Base-by-base conservation (phyloP, 306 rosid genomes). In the Casuarina cunninghamiana region DNA sequence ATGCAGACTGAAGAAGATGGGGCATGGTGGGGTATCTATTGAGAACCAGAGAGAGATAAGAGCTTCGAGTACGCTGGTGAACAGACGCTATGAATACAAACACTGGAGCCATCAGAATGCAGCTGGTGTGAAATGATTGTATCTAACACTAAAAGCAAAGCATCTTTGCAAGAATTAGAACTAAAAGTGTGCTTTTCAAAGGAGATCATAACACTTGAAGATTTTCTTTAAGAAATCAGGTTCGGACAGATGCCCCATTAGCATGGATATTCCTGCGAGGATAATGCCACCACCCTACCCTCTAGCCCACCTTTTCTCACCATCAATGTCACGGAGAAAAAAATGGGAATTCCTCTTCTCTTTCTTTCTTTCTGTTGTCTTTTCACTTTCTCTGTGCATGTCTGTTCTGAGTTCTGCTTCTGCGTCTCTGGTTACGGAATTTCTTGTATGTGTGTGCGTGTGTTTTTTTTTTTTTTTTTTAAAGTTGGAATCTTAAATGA, bases 151-250 rank as follows among this genome's bases (percentile, higher is more conserved):
- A 61, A 46, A 75, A 26, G 32, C 45, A 68, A 75, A 75, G 78
- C 72, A 75, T 8, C 60, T 75, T 62, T 16, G 10, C 3, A 46
- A 75, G 61, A 49, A 46, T 62, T 62, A 62, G 57, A 45, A 75
- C 49, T 54, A 42, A 57, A 74, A 74, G 57, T 37, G 78, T 75
- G 71, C 71, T 75, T 75, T 75, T 46, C 26, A 13, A 45, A 61
- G 51, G 1, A 58, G 26, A 32, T 26, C 10, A 61, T 16, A 61
- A 17, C 35, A 61, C 72, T 61, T 35, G 46, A 62, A 21, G 17
- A 62, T 41, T 70, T 26, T 26, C 58, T 62, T 69, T 46, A 75
- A 35, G 79, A 43, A 17, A 38, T 62, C 12, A 16, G 19, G 7
- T 48, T 41, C 32, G 71, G 21, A 45, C 38, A 32, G 51, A 41